Evolutionary conservation across 192 early-diverging fungal species (phyloP), one percentile per base, ranked within the genome.

Genomic region (Glomus cerebriforme): DNA sequence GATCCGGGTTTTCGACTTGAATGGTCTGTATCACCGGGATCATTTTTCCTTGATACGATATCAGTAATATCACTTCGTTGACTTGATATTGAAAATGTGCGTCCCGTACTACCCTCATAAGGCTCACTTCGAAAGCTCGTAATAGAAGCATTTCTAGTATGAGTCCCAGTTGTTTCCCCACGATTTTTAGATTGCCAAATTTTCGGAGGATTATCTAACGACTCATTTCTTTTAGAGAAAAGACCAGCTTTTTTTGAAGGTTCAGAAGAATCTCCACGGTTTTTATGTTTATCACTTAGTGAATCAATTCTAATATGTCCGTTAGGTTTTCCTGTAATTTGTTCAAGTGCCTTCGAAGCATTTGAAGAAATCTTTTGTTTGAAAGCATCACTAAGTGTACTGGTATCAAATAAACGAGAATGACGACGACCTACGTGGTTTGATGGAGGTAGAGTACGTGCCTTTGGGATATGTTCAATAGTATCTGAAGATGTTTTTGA

Each of bases 191-290:
- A n/a, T 12, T 35, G 43, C 10, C 58, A 31, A 19, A 37, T 60
- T 75, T 32, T 75, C 15, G 73, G 17, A 22, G 26, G 26, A 35
- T 75, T 75, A 22, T 75, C 73, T 22, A n/a, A 12, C 8, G 73
- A 62, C 17, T 75, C 73, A 35, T 75, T 75, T 34, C 17, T 75
- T 75, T 59, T 75, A n/a, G 73, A 75, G 4, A 75, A 75, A 75
- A 75, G 9, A 22, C 73, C 58, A 60, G 49, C 10, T 75, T 35
- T 75, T 4, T 60, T 75, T 75, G 58, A 60, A 12, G n/a, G 10
- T 31, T 72, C 70, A 1, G 45, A 27, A 43, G 58, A 35, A 35
- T 75, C 73, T 7, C 58, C 58, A 75, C 58, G 58, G 0, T 27
- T 32, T 60, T 75, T 75, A 27, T 24, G 19, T 62, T 75, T 75